Base-by-base conservation (phyloP, 192 early-diverging fungal species). In the Phlyctochytrium arcticum region DNA sequence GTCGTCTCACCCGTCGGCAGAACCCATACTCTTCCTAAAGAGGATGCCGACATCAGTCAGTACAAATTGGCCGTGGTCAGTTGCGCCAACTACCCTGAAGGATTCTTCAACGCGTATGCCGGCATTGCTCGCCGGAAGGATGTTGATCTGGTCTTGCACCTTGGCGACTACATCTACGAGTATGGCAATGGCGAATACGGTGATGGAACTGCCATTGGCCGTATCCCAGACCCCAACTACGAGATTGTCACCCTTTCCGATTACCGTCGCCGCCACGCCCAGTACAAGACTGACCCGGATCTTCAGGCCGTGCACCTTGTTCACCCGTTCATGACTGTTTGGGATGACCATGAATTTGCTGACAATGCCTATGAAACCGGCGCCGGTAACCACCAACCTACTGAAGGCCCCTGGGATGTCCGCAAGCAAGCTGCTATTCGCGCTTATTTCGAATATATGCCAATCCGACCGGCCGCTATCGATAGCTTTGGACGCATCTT, bases 391-490 rank as follows among this genome's bases (percentile, higher is more conserved):
- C 44, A 55, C 32, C 48, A 62, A 42, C 63, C 67, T 7, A 46
- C 19, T 10, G 34, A 26, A 15, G 62, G 62, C 2, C 57, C 62
- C 5, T 71, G 69, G 69, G 39, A 39, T 5, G 53, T 15, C 9
- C 58, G 76, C 12, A 71, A 65, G 7, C 51, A 47, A 2, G 62
- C 55, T 9, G 76, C 69, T 17, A 63, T 72, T 29, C 68, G 72
- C n/a, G 76, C 76, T 6, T 78, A 74, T 59, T 74, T 72, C 60
- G 72, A 78, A 36, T 74, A 78, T 44, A 60, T 78, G 32, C 76
- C 76, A 1, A 78, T 78, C 48, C 68, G 76, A 9, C 15, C 47
- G 23, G 48, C 35, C 19, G 9, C 31, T 23, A 37, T 56, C 32
- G 57, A 62, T 69, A 33, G 26, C 9, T 26, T 15, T 19, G 56